These are phyloP conservation scores for Colletotrichum tabaci DNA, from an alignment of 2,329 filamentous ascomycete genomes.

Conservation along the genomic window DNA sequence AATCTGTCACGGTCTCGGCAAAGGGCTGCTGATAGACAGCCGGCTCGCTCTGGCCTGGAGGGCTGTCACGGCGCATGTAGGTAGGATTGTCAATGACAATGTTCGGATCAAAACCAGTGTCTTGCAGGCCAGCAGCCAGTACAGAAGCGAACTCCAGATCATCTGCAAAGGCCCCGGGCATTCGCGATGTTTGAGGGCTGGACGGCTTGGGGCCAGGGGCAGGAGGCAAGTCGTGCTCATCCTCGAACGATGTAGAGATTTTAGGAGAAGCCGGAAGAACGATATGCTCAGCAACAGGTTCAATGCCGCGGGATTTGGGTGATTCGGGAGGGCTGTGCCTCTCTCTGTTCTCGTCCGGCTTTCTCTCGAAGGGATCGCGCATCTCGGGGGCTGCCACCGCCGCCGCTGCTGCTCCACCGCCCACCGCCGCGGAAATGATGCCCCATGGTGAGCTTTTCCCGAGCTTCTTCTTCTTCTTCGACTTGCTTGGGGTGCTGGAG, in stretches of 20 bases:
- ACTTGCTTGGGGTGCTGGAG: slow-evolving; percentile 47
- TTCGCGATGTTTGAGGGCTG: slow-evolving; percentile 63
- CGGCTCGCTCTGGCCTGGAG: slow-evolving; percentile 70
- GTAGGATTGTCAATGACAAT: slow-evolving; percentile 77
- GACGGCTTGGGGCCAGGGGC: slow-evolving; percentile 71
- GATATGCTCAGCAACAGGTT: slow-evolving; percentile 21
- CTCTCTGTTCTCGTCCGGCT: slow-evolving; percentile 40
- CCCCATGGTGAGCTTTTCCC: slow-evolving; percentile 65
- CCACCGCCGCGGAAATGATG: slow-evolving; percentile 65
- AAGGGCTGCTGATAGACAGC: slow-evolving; percentile 65
- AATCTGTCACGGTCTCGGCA: slow-evolving; percentile 63
- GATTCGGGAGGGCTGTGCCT: slow-evolving; percentile 36
- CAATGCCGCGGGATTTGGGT: slow-evolving; percentile 44
- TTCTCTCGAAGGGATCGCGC: slow-evolving; percentile 35
- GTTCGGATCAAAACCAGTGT: slow-evolving; percentile 79
- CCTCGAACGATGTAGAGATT: slow-evolving; percentile 51
- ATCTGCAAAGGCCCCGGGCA: slow-evolving; percentile 77
- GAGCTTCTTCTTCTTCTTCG: slow-evolving; percentile 49
- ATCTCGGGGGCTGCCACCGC: slow-evolving; percentile 50
- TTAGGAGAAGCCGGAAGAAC: slow-evolving; percentile 3
- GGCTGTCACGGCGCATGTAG: slow-evolving; percentile 75
- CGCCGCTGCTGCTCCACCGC: slow-evolving; percentile 56
- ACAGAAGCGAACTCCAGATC: slow-evolving; percentile 80
- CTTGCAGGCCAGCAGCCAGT: slow-evolving; percentile 76
- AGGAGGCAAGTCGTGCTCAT: slow-evolving; percentile 62